phyloP scores from a whole-genome alignment of 2,329 filamentous ascomycete species.

The Hypoxylon sp. region DNA sequence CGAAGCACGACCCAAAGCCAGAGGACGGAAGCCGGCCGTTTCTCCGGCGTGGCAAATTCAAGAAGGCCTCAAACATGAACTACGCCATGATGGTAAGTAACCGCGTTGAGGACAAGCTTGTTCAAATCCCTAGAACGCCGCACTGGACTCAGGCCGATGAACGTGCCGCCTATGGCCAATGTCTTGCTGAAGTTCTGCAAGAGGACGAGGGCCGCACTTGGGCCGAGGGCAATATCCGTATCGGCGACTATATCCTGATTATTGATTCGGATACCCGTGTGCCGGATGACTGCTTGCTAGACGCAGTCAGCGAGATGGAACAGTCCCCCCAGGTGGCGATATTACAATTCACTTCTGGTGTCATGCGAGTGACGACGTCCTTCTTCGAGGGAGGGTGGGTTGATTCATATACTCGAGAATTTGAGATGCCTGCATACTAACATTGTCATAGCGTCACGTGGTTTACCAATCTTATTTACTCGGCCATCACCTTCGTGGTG shows the following conservation, averaged over 20 bases:
- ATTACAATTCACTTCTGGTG: slow-evolving; percentile 82
- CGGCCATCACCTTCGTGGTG: slow-evolving; percentile 82
- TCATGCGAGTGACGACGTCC: slow-evolving; percentile 83
- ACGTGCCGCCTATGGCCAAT: slow-evolving; percentile 74
- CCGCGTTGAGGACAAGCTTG: slow-evolving; percentile 79
- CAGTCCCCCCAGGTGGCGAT: slow-evolving; percentile 83
- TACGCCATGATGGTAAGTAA: slow-evolving; percentile 77
- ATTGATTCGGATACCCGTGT: slow-evolving; percentile 87
- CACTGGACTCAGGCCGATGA: slow-evolving; percentile 80
- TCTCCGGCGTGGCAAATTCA: slow-evolving; percentile 75
- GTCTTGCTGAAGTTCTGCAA: slow-evolving; percentile 76
- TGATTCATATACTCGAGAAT: not conserved
- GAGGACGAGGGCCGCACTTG: slow-evolving; percentile 77
- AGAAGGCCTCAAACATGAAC: slow-evolving; percentile 83
- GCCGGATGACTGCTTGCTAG: slow-evolving; percentile 81
- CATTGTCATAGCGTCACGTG: slow-evolving; percentile 72
- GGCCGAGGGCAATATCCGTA: slow-evolving; percentile 88
- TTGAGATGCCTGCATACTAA: slow-evolving; percentile 11
- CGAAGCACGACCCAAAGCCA: slow-evolving; percentile 66
- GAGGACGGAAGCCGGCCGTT: slow-evolving; percentile 66
- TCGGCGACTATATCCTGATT: slow-evolving; percentile 86
- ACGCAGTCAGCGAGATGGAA: slow-evolving; percentile 87
- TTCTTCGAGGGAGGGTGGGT: slow-evolving; percentile 73
- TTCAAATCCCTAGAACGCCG: slow-evolving; percentile 67
- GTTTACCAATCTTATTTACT: slow-evolving; percentile 82